These are phyloP conservation scores for Kondoa subrosea DNA, from an alignment of 768 basidiomycete species.

Conservation along the genomic window DNA sequence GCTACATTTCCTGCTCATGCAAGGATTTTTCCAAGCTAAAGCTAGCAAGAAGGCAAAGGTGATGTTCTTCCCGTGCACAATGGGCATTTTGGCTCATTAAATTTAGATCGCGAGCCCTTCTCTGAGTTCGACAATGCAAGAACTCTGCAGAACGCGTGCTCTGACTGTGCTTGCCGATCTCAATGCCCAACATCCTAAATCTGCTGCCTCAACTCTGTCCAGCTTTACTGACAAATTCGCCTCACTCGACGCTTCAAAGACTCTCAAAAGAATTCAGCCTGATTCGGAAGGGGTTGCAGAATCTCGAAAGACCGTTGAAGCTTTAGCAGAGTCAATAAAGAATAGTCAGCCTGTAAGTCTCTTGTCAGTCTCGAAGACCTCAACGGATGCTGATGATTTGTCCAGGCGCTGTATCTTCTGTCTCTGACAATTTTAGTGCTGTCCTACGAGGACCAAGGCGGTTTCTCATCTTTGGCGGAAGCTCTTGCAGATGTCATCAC, in stretches of 20 bases:
- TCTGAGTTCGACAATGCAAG: not conserved
- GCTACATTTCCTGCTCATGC: conserved; percentile 62
- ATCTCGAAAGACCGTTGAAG: not conserved
- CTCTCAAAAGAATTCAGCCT: not conserved
- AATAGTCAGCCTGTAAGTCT: not conserved
- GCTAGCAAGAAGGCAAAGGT: not conserved
- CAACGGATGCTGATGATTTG: not conserved
- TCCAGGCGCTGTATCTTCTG: conserved; percentile 9
- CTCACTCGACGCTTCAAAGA: not conserved
- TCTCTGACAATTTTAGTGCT: conserved; percentile 45
- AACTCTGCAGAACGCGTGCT: not conserved
- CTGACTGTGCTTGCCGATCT: not conserved
- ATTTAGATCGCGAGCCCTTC: not conserved
- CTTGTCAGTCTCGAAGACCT: not conserved
- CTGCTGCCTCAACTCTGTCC: not conserved
- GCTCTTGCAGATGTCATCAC: conserved; percentile 47
- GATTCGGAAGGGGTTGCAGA: not conserved
- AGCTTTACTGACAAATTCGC: not conserved
- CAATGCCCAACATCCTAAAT: not conserved
- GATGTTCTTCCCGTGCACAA: no score
- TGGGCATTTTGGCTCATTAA: no score
- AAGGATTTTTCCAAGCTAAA: conserved; percentile 51
- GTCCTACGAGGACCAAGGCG: conserved; percentile 50
- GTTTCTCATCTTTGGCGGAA: conserved; percentile 48
- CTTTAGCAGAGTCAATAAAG: not conserved